Base-by-base conservation (phyloP, 352 stramenopile species). In the Globisporangium uncinulatum region DNA sequence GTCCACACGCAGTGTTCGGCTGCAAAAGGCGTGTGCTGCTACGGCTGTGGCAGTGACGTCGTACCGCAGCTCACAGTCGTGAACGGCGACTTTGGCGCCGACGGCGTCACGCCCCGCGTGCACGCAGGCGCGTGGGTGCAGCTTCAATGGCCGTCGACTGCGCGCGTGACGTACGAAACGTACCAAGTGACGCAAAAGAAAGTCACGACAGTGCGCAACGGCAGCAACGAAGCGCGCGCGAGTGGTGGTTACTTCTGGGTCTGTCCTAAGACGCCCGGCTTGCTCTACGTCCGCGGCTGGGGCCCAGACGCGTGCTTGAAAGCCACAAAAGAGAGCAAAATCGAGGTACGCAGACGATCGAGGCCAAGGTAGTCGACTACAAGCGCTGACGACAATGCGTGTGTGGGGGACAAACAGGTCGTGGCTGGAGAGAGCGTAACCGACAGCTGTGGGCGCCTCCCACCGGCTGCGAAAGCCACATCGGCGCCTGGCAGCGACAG, bases 11-110 rank as follows among this genome's bases (percentile, higher is more conserved):
- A 90, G 56, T 90, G 80, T 60, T 54, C 69, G 20, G 70, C 61
- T 37, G 69, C 72, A 1, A 74, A 66, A 37, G 77, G 80, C 34
- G 70, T 90, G 21, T 90, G 80, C 61, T 90, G 80, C 72, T 90
- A 83, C 65, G 70, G 85, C 60, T 90, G 80, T 67, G 71, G 73
- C 24, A 47, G 56, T 17, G 59, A 69, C 17, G 24, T 31, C 20
- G 56, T 61, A 5, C 37, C 61, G 10, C 54, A 62, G 39, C 58
- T 67, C 41, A 66, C 50, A 9, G 34, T 76, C 31, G 57, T 63
- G 42, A 73, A 76, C 31, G 68, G 58, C 14, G 66, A 61, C 9
- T 67, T 76, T 52, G 73, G 73, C 14, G 57, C 64, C n/a, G 77
- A 90, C 57, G 80, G 80, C 29, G 65, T 74, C 0, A 88, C 80